phyloP scores from a whole-genome alignment of 805 yeast species.

The Isabelozyma rhagii region DNA sequence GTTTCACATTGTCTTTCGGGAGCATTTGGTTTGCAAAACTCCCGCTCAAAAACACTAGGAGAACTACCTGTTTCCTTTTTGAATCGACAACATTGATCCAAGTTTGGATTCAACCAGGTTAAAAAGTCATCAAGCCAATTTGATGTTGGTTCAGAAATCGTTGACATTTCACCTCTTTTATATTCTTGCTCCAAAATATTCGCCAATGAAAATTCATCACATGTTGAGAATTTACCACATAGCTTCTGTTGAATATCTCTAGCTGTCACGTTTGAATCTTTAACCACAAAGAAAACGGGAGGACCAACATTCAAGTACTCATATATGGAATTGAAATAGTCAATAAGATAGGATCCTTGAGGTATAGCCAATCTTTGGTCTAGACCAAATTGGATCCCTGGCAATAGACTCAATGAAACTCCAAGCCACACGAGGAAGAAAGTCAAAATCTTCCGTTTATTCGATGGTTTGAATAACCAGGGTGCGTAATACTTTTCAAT shows the following conservation, averaged over 20 bases:
- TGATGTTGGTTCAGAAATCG: constrained; percentile 77
- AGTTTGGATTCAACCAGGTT: constrained; percentile 79
- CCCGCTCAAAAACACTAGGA: constrained; percentile 16
- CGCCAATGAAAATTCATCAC: constrained; percentile 73
- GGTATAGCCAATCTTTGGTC: constrained; percentile 92
- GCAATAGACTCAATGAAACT: constrained; percentile 64
- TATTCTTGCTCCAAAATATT: constrained; percentile 85
- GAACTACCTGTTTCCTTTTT: constrained; percentile 40
- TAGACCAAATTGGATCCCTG: constrained; percentile 70
- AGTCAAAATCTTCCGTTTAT: constrained; percentile 46
- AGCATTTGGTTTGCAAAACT: constrained; percentile 64
- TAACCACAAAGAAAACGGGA: constrained; percentile 84
- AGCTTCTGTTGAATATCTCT: constrained; percentile 64
- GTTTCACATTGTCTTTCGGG: constrained; percentile 70
- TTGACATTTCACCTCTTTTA: constrained; percentile 58
- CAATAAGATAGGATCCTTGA: constrained; percentile 71
- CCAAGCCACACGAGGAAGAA: constrained; percentile 64
- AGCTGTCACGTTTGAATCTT: constrained; percentile 59
- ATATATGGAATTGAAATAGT: constrained; percentile 76
- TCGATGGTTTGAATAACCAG: constrained; percentile 46
- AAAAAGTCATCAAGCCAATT: constrained; percentile 93
- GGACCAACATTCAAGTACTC: constrained; percentile 82
- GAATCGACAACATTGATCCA: constrained; percentile 81
- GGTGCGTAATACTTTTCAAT: constrained; percentile 58
- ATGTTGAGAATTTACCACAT: constrained; percentile 86